Conservation (phyloP, 2,329 filamentous ascomycete species). For the Gnomoniopsis smithogilvyi region DNA sequence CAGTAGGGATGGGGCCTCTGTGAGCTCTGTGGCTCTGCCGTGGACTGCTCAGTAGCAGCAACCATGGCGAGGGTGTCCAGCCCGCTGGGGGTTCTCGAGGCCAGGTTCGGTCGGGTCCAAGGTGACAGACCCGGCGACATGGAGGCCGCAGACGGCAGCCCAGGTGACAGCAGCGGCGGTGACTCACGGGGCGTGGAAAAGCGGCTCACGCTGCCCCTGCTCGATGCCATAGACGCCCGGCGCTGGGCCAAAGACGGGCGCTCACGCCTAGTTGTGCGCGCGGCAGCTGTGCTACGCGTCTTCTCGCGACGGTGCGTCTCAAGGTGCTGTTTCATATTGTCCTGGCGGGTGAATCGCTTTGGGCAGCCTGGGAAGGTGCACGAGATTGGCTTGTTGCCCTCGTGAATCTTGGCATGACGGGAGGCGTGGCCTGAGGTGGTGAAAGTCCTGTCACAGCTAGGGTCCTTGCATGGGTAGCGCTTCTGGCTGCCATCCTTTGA, state of each 20-base stretch:
- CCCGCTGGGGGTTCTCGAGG: conserved; percentile 44
- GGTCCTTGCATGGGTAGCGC: conserved; percentile 70
- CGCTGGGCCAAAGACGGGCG: background rate
- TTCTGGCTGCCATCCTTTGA: conserved; percentile 41
- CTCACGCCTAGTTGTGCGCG: conserved; percentile 20
- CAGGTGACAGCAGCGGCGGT: conserved; percentile 32
- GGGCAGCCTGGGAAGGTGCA: conserved; percentile 56
- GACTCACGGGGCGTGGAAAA: conserved; percentile 24
- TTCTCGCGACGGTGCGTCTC: conserved; percentile 71
- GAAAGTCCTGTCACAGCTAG: conserved; percentile 74
- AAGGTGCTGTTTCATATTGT: conserved; percentile 86
- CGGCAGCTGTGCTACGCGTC: conserved; percentile 37
- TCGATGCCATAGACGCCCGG: conserved; percentile 14
- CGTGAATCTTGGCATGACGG: conserved; percentile 81
- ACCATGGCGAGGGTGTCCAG: conserved; percentile 54
- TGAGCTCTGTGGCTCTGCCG: conserved; percentile 32
- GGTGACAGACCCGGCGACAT: conserved; percentile 44
- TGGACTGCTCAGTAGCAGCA: conserved; percentile 32
- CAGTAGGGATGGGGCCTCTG: conserved; percentile 33
- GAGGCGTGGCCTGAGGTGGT: conserved; percentile 85
- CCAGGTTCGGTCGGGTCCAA: conserved; percentile 38
- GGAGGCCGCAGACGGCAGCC: conserved; percentile 37
- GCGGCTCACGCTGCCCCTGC: conserved; percentile 23
- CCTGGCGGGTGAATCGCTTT: conserved; percentile 77
- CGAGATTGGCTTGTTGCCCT: conserved; percentile 72